Conservation (phyloP, 1,284 basidiomycete genomes). For the Gomphus bonarii region DNA sequence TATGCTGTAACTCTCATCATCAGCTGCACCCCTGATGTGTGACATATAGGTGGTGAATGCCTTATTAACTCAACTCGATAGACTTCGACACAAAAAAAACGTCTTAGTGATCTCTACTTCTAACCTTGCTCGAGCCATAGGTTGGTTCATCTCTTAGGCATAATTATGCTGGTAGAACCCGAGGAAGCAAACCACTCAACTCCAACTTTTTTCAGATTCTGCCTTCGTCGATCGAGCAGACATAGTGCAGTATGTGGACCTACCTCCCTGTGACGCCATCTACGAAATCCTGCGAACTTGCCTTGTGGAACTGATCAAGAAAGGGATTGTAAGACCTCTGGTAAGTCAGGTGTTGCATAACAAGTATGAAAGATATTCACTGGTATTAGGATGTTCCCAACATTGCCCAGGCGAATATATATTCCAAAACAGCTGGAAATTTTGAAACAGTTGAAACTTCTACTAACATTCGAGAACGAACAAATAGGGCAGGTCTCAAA, state of each 20-base stretch:
- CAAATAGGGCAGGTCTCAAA: conserved; percentile 42
- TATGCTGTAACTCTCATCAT: conserved; percentile 27
- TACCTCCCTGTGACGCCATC: conserved; percentile 82
- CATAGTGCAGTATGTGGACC: conserved; percentile 89
- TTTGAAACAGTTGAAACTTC: conserved; percentile 11
- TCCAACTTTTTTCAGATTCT: conserved; percentile 44
- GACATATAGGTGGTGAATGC: conserved; percentile 85
- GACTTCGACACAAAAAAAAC: conserved; percentile 87
- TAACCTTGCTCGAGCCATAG: conserved; percentile 91
- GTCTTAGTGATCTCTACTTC: conserved; percentile 95
- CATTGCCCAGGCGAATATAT: conserved; percentile 48
- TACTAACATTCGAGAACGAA: conserved; percentile 32
- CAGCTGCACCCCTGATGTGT: neutral
- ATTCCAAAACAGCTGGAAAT: conserved; percentile 30
- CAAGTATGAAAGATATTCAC: neutral
- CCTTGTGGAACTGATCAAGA: conserved; percentile 68
- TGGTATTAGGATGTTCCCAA: conserved; percentile 48
- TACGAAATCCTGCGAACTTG: conserved; percentile 90
- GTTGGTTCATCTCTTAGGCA: conserved; percentile 33
- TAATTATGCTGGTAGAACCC: neutral
- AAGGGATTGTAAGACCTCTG: conserved; percentile 54
- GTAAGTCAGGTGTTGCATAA: conserved; percentile 28
- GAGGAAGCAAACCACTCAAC: neutral
- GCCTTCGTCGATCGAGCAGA: conserved; percentile 97
- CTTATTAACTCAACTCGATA: conserved; percentile 93